These are phyloP conservation scores for Wilcoxina mikolae DNA, from an alignment of 495 filamentous ascomycete species.

Conservation along the genomic window DNA sequence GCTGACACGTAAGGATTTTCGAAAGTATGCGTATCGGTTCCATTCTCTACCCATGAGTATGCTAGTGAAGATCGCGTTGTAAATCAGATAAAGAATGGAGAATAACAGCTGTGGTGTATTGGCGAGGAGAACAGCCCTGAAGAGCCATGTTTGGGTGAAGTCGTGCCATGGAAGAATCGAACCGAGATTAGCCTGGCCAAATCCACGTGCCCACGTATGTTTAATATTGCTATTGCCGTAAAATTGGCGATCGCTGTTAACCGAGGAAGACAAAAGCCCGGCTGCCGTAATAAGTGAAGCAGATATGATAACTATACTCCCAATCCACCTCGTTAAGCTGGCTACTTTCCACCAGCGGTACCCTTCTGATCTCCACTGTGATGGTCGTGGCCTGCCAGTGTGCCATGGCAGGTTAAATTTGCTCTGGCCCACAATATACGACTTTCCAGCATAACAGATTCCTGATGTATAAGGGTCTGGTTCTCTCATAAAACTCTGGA, in stretches of 20 bases:
- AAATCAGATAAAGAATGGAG: constrained; percentile 33
- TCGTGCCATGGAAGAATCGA: neutral
- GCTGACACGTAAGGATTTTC: constrained; percentile 30
- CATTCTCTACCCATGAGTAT: constrained; percentile 33
- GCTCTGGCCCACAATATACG: neutral
- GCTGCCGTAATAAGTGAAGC: no score
- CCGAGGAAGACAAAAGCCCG: no score
- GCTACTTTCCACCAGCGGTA: neutral
- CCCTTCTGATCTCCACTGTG: neutral
- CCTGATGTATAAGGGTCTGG: constrained; percentile 4
- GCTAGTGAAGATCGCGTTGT: constrained; percentile 31
- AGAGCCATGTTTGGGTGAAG: neutral
- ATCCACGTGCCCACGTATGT: neutral
- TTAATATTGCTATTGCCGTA: no score
- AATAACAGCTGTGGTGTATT: constrained; percentile 35
- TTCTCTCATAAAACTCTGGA: constrained; percentile 1
- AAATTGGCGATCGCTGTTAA: no score
- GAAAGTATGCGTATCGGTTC: neutral
- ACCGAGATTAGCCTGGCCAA: neutral
- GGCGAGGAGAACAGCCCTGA: neutral
- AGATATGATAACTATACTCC: neutral
- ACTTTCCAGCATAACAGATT: neutral
- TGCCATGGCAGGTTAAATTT: neutral
- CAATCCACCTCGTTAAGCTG: neutral
- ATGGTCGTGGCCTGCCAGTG: neutral